These are phyloP conservation scores for Penicillium pulvis DNA, from an alignment of 495 filamentous ascomycete genomes.

Conservation along the genomic window DNA sequence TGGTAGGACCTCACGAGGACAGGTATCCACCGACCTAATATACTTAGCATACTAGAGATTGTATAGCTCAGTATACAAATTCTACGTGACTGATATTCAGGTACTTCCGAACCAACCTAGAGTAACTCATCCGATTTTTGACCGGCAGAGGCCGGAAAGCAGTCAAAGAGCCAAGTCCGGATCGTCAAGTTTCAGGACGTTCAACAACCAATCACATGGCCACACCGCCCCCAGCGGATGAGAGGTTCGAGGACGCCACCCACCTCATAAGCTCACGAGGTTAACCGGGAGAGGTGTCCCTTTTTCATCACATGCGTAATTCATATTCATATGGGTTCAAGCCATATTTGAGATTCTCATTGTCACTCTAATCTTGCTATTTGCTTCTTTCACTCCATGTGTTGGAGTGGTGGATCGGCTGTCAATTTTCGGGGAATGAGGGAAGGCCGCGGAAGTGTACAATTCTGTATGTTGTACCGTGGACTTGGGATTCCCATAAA, in stretches of 20 bases:
- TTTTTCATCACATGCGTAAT: neutral
- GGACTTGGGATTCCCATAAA: slow-evolving; percentile 16
- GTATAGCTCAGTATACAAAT: neutral
- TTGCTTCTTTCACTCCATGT: neutral
- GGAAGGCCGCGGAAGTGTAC: slow-evolving; percentile 3
- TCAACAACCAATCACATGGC: slow-evolving; percentile 20
- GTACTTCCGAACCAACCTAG: neutral
- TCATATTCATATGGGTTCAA: no score
- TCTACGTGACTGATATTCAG: neutral
- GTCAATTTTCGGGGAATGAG: neutral
- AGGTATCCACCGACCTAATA: neutral
- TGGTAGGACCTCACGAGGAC: slow-evolving; percentile 7
- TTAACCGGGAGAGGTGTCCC: no score
- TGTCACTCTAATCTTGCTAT: no score
- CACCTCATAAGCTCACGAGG: slow-evolving; percentile 26
- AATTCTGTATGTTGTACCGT: slow-evolving; percentile 13
- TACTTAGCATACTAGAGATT: neutral
- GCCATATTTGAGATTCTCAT: no score
- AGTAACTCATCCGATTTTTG: neutral
- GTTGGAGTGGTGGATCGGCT: neutral
- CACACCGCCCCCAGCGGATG: slow-evolving; percentile 10
- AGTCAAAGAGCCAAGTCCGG: slow-evolving; percentile 28
- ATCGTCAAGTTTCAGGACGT: slow-evolving; percentile 34
- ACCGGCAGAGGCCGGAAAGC: slow-evolving; percentile 33
- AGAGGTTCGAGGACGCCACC: slow-evolving; percentile 31